phyloP scores from a whole-genome alignment of 1,139 yeast species.

The Candida neerlandica region DNA sequence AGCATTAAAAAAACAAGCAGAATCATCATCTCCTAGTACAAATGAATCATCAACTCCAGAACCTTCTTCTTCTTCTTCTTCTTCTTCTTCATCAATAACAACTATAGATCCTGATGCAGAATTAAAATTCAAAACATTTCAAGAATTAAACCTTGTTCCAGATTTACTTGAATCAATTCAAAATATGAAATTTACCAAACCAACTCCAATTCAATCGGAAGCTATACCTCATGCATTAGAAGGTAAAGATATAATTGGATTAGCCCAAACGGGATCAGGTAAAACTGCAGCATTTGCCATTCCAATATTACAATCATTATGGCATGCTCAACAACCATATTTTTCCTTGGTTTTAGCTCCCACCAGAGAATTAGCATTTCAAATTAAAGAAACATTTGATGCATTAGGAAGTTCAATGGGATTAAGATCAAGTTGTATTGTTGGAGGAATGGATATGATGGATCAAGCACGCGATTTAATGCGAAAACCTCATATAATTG shows the following conservation, averaged over 20 bases:
- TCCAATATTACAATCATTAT: conserved; percentile 86
- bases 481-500: conserved; percentile 91
- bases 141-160: conserved; percentile 68
- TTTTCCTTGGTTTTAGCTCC: conserved; percentile 93
- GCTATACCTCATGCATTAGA: conserved; percentile 90
- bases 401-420: conserved; percentile 94
- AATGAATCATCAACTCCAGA: conserved; percentile 11
- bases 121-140: conserved; percentile 43
- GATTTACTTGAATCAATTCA: conserved; percentile 82
- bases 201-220: conserved; percentile 91
- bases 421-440: conserved; percentile 79
- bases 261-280: conserved; percentile 86
- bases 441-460: conserved; percentile 99
- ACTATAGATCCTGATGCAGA: conserved; percentile 26
- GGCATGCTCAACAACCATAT: conserved; percentile 86
- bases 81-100: conserved; percentile 11
- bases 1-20: conserved; percentile 41
- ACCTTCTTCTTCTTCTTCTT: too few relatives aligned
- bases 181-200: conserved; percentile 61
- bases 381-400: conserved; percentile 92
- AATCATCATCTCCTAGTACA: conserved; percentile 19
- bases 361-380: conserved; percentile 95
- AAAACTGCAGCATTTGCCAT: conserved; percentile 87
- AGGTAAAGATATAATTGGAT: conserved; percentile 81
- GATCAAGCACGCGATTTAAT: conserved; percentile 93